Conservation (phyloP, 2,329 filamentous ascomycete species). For the Monilinia laxa region DNA sequence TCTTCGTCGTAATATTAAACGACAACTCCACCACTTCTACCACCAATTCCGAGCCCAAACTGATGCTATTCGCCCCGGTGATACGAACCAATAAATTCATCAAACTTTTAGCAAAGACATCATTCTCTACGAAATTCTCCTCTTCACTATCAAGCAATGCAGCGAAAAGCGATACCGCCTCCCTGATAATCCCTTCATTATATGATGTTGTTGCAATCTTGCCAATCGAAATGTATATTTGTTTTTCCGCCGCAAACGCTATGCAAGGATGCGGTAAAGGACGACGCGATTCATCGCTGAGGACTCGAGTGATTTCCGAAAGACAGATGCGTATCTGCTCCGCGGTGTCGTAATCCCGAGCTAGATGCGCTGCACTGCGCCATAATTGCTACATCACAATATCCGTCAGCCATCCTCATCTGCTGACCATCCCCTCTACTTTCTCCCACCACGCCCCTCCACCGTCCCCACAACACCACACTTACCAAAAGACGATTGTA, state of each 20-base stretch:
- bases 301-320: slow-evolving; percentile 65
- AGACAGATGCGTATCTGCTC: slow-evolving; percentile 62
- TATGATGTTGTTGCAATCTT: slow-evolving; percentile 84
- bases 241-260: slow-evolving; percentile 77
- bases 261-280: slow-evolving; percentile 91
- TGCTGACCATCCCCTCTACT: background rate
- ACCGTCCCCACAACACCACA: background rate
- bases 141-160: slow-evolving; percentile 95
- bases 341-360: slow-evolving; percentile 59
- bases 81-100: slow-evolving; percentile 83
- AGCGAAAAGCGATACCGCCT: slow-evolving; percentile 83
- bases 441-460: background rate
- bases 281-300: slow-evolving; percentile 85
- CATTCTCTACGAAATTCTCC: slow-evolving; percentile 87
- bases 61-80: slow-evolving; percentile 68
- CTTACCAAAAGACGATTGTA: slow-evolving; percentile 61
- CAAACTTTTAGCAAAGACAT: slow-evolving; percentile 79
- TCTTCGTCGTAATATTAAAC: slow-evolving; percentile 96
- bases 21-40: slow-evolving; percentile 86
- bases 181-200: slow-evolving; percentile 81
- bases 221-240: slow-evolving; percentile 85
- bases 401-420: background rate
- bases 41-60: slow-evolving; percentile 78
- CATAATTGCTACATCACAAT: slow-evolving; percentile 51
- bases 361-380: slow-evolving; percentile 60